Conservation (phyloP, 345 rosid genomes). For the Euphorbia peplus region DNA sequence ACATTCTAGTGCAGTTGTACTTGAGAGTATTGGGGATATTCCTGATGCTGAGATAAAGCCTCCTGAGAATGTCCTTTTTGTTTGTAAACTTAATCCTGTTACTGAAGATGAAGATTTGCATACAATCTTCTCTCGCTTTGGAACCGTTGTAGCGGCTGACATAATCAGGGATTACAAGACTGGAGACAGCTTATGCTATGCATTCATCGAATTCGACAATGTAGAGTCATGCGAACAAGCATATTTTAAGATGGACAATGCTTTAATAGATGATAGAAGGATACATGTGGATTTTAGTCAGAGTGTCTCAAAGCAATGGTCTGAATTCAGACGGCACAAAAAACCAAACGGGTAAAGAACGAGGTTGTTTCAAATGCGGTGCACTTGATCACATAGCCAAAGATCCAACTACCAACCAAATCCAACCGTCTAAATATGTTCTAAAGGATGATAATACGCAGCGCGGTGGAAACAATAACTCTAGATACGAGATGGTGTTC, state of each 20-base stretch:
- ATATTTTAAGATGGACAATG: constrained; percentile 94
- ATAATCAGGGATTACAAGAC: constrained; percentile 89
- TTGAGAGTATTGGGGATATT: constrained; percentile 79
- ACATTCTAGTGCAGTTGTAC: constrained; percentile 92
- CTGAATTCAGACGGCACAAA: constrained; percentile 66
- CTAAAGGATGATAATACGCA: constrained; percentile 65
- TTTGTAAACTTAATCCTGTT: constrained; percentile 95
- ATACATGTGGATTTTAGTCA: constrained; percentile 97
- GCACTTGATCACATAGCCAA: constrained; percentile 76
- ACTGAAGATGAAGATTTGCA: constrained; percentile 97
- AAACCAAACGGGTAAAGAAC: constrained; percentile 50
- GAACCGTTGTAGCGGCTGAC: constrained; percentile 82
- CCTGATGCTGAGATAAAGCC: constrained; percentile 85
- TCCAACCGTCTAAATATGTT: constrained; percentile 49
- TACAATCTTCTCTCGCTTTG: constrained; percentile 94
- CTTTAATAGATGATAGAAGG: constrained; percentile 95
- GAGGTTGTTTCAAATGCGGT: constrained; percentile 87
- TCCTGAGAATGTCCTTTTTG: constrained; percentile 93
- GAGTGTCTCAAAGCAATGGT: constrained; percentile 88
- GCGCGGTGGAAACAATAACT: constrained; percentile 62
- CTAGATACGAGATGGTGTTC: constrained; percentile 86
- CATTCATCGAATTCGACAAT: constrained; percentile 82
- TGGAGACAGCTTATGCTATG: constrained; percentile 96
- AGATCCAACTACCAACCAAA: constrained; percentile 35
- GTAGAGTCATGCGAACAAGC: constrained; percentile 82